A percentile compares a stretch with the other conserved stretches of the same genome.
Evolutionary conservation across 306 rosid species (phyloP).

Genomic region (Amphicarpaea edgeworthii): DNA sequence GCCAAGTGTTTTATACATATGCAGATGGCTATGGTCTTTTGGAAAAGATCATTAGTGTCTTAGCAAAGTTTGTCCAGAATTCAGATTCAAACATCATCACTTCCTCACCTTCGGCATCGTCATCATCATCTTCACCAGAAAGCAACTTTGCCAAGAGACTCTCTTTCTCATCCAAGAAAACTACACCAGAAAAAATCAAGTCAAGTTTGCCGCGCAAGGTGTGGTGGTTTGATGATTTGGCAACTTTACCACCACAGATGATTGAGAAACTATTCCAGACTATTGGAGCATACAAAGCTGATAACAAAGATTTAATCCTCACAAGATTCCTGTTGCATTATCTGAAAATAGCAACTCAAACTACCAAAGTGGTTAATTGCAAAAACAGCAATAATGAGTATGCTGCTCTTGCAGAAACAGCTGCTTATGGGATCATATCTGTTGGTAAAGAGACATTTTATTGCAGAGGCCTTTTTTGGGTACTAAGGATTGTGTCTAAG

Average conservation of each 20-base stretch:
- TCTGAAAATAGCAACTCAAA: conserved; percentile 63
- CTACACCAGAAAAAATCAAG: conserved; percentile 63
- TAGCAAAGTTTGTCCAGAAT: conserved; percentile 61
- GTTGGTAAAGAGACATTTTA: conserved; percentile 66
- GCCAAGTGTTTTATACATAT: conserved; percentile 50
- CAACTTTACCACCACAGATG: conserved; percentile 67
- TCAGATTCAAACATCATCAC: conserved; percentile 55
- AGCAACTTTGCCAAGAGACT: conserved; percentile 53
- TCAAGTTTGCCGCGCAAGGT: conserved; percentile 57
- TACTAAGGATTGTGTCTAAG: conserved; percentile 68
- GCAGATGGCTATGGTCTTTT: conserved; percentile 74
- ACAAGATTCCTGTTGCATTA: conserved; percentile 84
- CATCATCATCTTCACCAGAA: conserved; percentile 74
- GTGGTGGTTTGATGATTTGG: conserved; percentile 90
- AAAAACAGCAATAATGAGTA: conserved; percentile 48
- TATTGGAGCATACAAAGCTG: conserved; percentile 56
- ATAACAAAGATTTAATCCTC: conserved; percentile 64
- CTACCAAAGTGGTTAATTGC: conserved; percentile 34
- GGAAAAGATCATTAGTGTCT: conserved; percentile 68
- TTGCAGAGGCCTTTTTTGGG: conserved; percentile 81
- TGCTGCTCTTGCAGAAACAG: conserved; percentile 74
- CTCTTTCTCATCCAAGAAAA: conserved; percentile 54
- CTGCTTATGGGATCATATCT: conserved; percentile 66
- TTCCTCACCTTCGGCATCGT: conserved; percentile 50
- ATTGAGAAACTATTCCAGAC: conserved; percentile 63